Evolutionary conservation across 2,329 filamentous ascomycete species (phyloP).

Genomic region (Alternaria sp.): DNA sequence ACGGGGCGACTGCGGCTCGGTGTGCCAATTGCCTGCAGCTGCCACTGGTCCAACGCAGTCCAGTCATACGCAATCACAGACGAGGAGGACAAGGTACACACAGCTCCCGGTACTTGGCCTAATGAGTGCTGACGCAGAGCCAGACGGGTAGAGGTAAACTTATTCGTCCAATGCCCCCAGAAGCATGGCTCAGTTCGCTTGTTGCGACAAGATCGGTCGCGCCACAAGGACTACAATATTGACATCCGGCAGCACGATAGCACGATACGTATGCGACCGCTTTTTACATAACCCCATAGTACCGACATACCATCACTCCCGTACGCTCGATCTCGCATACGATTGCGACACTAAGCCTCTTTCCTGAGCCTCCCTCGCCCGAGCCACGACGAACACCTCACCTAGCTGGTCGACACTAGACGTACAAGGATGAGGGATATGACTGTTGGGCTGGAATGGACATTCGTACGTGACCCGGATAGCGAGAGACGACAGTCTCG

Average conservation of each 20-base stretch:
- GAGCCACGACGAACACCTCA: not conserved
- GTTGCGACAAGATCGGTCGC: not conserved
- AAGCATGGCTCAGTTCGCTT: not conserved
- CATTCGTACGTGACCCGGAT: not conserved
- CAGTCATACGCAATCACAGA: accelerated
- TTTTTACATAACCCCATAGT: not conserved
- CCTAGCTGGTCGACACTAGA: not conserved
- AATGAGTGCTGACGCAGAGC: not conserved
- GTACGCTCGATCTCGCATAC: not conserved
- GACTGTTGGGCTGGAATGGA: not conserved
- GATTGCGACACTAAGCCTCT: not conserved
- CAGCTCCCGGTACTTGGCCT: no score
- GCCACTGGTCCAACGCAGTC: not conserved
- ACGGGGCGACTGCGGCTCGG: not conserved
- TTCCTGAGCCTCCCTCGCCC: not conserved
- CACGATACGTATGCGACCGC: not conserved
- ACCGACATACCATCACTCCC: not conserved
- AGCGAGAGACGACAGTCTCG: not conserved
- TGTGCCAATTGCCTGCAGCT: not conserved
- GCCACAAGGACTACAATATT: not conserved
- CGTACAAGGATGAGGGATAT: not conserved
- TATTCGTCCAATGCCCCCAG: accelerated
- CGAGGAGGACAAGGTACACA: not conserved
- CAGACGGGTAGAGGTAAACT: not conserved
- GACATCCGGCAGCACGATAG: not conserved